These are phyloP conservation scores for Claviceps quebecensis DNA, from an alignment of 2,329 filamentous ascomycete genomes.

Conservation along the genomic window DNA sequence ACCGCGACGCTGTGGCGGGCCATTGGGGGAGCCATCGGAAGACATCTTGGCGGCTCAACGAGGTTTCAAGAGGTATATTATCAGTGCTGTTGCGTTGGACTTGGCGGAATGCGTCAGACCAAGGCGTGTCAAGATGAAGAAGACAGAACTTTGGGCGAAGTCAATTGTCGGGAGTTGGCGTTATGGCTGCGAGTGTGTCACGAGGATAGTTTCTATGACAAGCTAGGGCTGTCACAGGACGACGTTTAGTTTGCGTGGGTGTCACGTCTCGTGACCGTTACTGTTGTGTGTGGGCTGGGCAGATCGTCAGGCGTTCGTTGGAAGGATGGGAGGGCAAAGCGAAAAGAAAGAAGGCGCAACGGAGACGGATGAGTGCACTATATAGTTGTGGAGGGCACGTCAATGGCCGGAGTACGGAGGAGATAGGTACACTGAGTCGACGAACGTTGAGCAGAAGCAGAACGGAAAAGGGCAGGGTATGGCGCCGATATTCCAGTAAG, in stretches of 20 bases:
- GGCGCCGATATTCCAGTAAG: no score
- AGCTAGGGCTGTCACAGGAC: background rate
- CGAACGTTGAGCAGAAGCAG: no score
- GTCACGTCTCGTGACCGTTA: background rate
- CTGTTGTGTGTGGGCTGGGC: background rate
- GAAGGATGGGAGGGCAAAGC: background rate
- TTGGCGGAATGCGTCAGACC: background rate
- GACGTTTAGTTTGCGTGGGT: background rate
- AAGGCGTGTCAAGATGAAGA: background rate
- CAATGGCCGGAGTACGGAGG: no score
- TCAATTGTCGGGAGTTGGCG: background rate
- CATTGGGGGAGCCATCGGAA: slow-evolving; percentile 21
- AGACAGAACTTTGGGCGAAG: background rate
- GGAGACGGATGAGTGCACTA: background rate
- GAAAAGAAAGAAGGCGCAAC: background rate
- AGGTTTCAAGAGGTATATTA: background rate
- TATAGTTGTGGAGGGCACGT: background rate
- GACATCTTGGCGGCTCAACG: slow-evolving; percentile 15
- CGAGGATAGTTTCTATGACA: background rate
- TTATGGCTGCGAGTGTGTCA: background rate
- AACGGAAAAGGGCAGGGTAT: no score
- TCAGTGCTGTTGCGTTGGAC: slow-evolving; percentile 3
- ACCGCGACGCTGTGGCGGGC: slow-evolving; percentile 34
- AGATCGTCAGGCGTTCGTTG: background rate
- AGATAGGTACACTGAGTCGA: no score